phyloP scores from a whole-genome alignment of 2,329 filamentous ascomycete species.

The Macrophomina pseudophaseolina region DNA sequence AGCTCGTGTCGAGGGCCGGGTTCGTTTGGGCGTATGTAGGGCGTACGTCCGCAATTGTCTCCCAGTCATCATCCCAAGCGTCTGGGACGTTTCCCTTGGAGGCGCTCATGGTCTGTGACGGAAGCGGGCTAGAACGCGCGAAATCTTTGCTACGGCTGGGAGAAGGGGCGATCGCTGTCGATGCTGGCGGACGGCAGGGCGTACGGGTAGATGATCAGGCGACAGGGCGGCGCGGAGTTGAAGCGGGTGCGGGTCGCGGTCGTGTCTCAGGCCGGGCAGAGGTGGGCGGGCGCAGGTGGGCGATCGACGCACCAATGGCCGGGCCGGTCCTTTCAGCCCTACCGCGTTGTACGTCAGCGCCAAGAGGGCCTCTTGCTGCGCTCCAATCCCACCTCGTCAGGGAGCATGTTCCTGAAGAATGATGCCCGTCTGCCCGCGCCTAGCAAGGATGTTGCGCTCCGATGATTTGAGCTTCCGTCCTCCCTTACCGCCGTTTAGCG shows the following conservation, averaged over 20 bases:
- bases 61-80: conserved; percentile 95
- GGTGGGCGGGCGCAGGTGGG: background rate
- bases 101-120: background rate
- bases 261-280: conserved; percentile 13
- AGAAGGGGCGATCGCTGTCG: background rate
- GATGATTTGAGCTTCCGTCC: background rate
- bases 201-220: background rate
- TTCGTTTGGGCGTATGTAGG: background rate
- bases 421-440: background rate
- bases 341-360: background rate
- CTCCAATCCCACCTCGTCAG: conserved; percentile 5
- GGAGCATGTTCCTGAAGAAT: conserved; percentile 4
- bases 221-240: background rate
- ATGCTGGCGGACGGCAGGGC: background rate
- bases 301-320: conserved; percentile 19
- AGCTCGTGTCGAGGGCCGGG: conserved; percentile 27
- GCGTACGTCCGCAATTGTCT: conserved; percentile 72
- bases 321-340: conserved; percentile 22
- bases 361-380: background rate
- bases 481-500: too few relatives aligned
- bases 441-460: background rate
- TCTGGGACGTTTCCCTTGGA: conserved; percentile 18
- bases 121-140: background rate
- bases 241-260: conserved; percentile 15
- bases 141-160: background rate